Evolutionary conservation across 1,284 basidiomycete species (phyloP), one percentile per base, ranked within the genome.

Genomic region (Melampsora americana): DNA sequence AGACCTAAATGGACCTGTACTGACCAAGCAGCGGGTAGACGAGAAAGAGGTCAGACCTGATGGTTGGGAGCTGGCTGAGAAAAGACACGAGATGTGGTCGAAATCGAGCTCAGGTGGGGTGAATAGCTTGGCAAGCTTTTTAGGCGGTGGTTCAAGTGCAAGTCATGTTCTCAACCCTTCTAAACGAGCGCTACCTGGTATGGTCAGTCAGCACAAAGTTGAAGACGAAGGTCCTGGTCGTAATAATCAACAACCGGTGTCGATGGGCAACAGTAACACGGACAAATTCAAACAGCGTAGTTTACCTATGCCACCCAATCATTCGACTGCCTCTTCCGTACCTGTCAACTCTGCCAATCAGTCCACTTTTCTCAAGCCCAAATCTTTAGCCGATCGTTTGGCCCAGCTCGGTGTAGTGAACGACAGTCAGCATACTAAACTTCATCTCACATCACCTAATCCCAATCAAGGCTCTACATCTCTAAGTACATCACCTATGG

Each of bases 341-440:
- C 20, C 35, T 9, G 20, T n/a, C 28, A 18, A 18, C 20, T 14
- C 61, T 53, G 32, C 71, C 39, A 62, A 59, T 32, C 59, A 62
- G 26, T 59, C 69, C 28, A 28, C 60, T 20, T 73, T 50, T 50
- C 64, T 73, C 62, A 73, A 73, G 35, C 71, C 71, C n/a, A 73
- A 73, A 48, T 66, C 71, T 32, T 30, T 73, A 48, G 71, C 71
- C 46, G 71, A 73, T 66, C 71, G 71, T 28, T 28, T 73, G 64
- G 71, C 71, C 16, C 64, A 59, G 18, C 32, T 73, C 5, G 71
- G 71, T 62, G 71, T 73, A 6, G 28, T 62, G 16, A 73, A 73
- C 42, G 71, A 73, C 39, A 5, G 66, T 48, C 69, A 71, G 28
- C 42, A 56, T 2, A 16, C 61, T 59, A 72, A 72, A 39, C 30